Conservation (phyloP, 805 yeast species). For the Saturnispora saitoi region DNA sequence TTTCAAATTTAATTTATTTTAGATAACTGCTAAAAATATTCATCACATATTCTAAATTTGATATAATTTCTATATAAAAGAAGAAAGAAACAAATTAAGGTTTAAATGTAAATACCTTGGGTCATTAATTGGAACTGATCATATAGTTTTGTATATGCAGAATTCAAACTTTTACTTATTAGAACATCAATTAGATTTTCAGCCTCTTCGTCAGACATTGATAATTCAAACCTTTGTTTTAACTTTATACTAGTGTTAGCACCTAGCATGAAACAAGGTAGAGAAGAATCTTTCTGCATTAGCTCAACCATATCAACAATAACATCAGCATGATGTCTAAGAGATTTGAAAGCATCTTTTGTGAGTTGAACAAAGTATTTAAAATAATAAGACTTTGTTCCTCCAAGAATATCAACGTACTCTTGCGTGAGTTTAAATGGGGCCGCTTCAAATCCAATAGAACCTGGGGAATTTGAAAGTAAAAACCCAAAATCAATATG, state of each 20-base stretch:
- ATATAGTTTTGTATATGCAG: conserved; percentile 82
- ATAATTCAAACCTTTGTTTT: conserved; percentile 73
- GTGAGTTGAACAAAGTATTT: conserved; percentile 51
- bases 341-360: conserved; percentile 63
- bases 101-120: conserved; percentile 80
- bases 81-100: not conserved
- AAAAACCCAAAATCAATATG: conserved; percentile 95
- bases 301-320: conserved; percentile 78
- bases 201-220: conserved; percentile 61
- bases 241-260: conserved; percentile 71
- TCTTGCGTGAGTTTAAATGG: conserved; percentile 91
- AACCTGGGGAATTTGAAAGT: conserved; percentile 91
- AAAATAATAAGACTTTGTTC: conserved; percentile 54
- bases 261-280: conserved; percentile 91
- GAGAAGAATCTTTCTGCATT: conserved; percentile 83
- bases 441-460: conserved; percentile 95
- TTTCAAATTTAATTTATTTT: conserved; percentile 28
- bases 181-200: conserved; percentile 73
- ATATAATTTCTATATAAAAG: not conserved
- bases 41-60: not conserved
- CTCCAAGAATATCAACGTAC: conserved; percentile 83
- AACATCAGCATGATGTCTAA: conserved; percentile 67
- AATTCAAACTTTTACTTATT: conserved; percentile 76
- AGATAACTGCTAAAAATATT: not conserved
- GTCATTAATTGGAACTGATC: conserved; percentile 93